Evolutionary conservation across 305 asterid species (phyloP).

Genomic region (Striga hermonthica): DNA sequence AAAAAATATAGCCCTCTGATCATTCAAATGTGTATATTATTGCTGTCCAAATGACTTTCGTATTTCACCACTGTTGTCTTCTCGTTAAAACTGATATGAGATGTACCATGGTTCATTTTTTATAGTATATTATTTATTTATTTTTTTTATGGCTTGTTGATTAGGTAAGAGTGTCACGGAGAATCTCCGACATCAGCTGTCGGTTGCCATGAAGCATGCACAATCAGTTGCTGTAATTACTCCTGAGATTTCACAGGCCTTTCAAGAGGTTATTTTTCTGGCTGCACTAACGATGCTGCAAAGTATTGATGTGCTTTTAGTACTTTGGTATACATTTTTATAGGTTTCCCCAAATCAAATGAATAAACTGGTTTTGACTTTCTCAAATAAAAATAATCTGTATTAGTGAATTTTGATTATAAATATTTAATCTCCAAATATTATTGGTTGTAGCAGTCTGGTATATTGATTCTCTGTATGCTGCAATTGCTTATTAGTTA

Average conservation of each 20-base stretch:
- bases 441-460: conserved; percentile 1
- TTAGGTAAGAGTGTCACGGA: conserved; percentile 56
- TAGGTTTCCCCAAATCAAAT: conserved; percentile 12
- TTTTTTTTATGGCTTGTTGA: conserved; percentile 27
- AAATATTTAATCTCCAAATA: not conserved
- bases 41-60: conserved; percentile 25
- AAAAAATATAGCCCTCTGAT: conserved; percentile 15
- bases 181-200: conserved; percentile 41
- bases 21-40: conserved; percentile 18
- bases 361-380: conserved; percentile 3
- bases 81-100: conserved; percentile 18
- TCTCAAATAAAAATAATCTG: not conserved
- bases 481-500: not conserved
- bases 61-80: conserved; percentile 19
- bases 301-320: conserved; percentile 3
- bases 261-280: conserved; percentile 66
- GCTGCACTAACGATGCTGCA: conserved; percentile 24
- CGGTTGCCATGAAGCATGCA: conserved; percentile 66
- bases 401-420: conserved; percentile 14
- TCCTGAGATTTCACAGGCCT: conserved; percentile 67
- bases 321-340: conserved; percentile 10
- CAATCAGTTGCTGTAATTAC: conserved; percentile 70
- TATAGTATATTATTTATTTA: not conserved
- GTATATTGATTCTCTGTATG: not conserved
- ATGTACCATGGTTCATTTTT: conserved; percentile 13